Conservation (phyloP, 768 basidiomycete genomes). For the Gymnopilus junonius region DNA sequence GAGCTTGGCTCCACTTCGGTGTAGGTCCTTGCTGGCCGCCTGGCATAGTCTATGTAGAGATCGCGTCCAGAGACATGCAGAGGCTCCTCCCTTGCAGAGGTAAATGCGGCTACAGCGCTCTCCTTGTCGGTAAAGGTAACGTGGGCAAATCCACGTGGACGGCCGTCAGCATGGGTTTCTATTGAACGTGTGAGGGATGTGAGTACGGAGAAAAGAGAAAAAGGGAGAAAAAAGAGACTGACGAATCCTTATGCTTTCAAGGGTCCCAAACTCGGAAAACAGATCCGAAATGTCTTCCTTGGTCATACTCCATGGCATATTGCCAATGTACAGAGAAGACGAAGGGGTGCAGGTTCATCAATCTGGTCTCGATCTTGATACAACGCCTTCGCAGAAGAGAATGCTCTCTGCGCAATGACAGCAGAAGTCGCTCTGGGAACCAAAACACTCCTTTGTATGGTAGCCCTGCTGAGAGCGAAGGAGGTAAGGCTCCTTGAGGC, state of each 20-base stretch:
- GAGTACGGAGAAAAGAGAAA: neutral
- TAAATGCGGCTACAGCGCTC: constrained; percentile 40
- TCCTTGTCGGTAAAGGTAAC: constrained; percentile 42
- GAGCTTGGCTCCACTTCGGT: constrained; percentile 21
- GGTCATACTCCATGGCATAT: constrained; percentile 53
- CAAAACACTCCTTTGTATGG: neutral
- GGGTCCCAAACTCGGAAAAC: constrained; percentile 47
- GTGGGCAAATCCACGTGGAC: constrained; percentile 48
- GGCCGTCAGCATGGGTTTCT: constrained; percentile 39
- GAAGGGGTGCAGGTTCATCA: constrained; percentile 27
- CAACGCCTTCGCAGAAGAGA: constrained; percentile 22
- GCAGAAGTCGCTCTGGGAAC: constrained; percentile 9
- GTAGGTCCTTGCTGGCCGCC: neutral
- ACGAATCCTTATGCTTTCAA: constrained; percentile 45
- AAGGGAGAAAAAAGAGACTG: constrained; percentile 23
- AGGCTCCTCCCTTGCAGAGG: constrained; percentile 45
- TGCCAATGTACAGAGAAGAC: constrained; percentile 50
- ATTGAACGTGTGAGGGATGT: too few relatives aligned
- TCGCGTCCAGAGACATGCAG: constrained; percentile 53
- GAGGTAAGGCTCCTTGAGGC: constrained; percentile 14
- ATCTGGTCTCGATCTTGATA: constrained; percentile 1
- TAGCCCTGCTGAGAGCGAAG: constrained; percentile 6
- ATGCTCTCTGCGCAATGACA: constrained; percentile 17
- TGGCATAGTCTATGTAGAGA: constrained; percentile 41
- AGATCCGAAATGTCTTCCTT: constrained; percentile 44